A percentile compares a stretch with the other conserved stretches of the same genome.
phyloP scores from a whole-genome alignment of 345 rosid genomes.

The Psidium guajava region DNA sequence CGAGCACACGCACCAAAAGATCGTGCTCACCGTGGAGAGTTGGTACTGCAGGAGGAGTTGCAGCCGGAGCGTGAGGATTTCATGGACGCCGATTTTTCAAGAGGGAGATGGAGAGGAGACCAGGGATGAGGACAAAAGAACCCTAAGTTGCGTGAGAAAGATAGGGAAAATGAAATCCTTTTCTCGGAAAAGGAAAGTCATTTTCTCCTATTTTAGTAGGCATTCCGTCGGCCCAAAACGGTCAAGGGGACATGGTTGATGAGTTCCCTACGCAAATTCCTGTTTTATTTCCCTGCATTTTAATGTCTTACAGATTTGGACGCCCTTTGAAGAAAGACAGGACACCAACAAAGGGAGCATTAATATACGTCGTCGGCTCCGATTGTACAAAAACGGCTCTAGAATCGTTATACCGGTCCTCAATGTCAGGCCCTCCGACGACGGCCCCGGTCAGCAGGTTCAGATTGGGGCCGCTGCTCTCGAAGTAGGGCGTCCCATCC shows the following conservation, averaged over 20 bases:
- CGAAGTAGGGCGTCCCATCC: slow-evolving; percentile 36
- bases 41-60: no score
- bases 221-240: no score
- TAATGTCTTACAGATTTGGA: not conserved
- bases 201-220: no score
- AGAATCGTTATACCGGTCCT: slow-evolving; percentile 37
- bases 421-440: slow-evolving; percentile 62
- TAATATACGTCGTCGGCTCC: slow-evolving; percentile 55
- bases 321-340: slow-evolving; percentile 31
- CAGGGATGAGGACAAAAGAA: no score
- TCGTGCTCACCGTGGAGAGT: no score
- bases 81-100: no score
- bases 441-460: slow-evolving; percentile 66
- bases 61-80: no score
- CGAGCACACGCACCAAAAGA: no score
- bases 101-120: no score
- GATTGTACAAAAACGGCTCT: slow-evolving; percentile 19
- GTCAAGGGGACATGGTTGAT: not conserved
- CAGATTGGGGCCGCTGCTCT: slow-evolving; percentile 29
- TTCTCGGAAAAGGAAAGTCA: no score
- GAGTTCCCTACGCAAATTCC: not conserved
- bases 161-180: no score
- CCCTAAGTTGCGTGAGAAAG: no score
- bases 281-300: not conserved
- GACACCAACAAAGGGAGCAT: slow-evolving; percentile 55